These are phyloP conservation scores for Apiospora koreana DNA, from an alignment of 2,329 filamentous ascomycete species.

Conservation along the genomic window DNA sequence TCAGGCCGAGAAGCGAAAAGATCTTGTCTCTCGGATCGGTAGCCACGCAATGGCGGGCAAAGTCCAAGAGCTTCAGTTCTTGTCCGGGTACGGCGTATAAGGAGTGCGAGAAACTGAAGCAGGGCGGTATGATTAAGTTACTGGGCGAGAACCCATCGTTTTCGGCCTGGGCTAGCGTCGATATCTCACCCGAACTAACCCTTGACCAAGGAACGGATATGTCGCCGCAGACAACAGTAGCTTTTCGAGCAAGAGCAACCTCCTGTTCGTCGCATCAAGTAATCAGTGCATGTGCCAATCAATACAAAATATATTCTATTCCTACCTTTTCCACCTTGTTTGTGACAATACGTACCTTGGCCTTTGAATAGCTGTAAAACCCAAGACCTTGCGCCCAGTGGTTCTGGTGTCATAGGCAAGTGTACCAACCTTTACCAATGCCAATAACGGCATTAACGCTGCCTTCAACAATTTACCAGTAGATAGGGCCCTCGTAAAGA, in stretches of 20 bases:
- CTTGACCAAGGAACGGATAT: slow-evolving; percentile 8
- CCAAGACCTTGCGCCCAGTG: too few relatives aligned
- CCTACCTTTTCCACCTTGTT: too few relatives aligned
- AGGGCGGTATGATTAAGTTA: neutral
- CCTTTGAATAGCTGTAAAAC: too few relatives aligned
- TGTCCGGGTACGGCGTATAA: neutral
- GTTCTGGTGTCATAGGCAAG: too few relatives aligned
- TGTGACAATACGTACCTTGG: too few relatives aligned
- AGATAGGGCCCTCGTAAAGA: too few relatives aligned
- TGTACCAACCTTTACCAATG: too few relatives aligned
- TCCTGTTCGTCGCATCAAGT: neutral
- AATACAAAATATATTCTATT: too few relatives aligned
- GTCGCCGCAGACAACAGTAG: slow-evolving; percentile 14
- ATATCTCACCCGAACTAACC: neutral
- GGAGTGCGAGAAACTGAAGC: slow-evolving; percentile 8
- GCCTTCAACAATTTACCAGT: too few relatives aligned
- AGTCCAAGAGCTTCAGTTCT: slow-evolving; percentile 6
- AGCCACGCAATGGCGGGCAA: neutral
- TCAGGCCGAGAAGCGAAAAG: slow-evolving; percentile 16
- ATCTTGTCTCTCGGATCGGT: slow-evolving; percentile 18
- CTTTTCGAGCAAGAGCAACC: slow-evolving; percentile 14
- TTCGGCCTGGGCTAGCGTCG: neutral
- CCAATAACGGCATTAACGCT: too few relatives aligned
- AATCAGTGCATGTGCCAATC: neutral
- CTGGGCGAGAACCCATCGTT: neutral